Base-by-base conservation (phyloP, 345 rosid species). In the Populus alba region DNA sequence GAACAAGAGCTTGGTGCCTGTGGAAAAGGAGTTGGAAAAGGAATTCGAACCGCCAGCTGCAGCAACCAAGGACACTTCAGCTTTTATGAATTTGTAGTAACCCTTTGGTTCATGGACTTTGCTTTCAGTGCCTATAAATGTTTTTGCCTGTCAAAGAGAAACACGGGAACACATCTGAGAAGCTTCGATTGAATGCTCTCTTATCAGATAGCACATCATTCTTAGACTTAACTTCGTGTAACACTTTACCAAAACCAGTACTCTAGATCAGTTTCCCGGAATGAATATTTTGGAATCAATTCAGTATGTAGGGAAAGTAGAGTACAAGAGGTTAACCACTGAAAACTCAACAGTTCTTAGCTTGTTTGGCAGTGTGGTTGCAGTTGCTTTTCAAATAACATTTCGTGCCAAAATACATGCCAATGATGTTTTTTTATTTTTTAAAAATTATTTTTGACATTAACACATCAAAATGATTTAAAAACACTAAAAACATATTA, bases 91-190 rank as follows among this genome's bases (percentile, higher is more conserved):
- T 71, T 7, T 37, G 70, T 35, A 67, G n/a, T 72, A 49, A 39
- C 79, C 9, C 16, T 22, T 18, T 3, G 22, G 47, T 33, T 35
- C 43, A 7, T 18, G 62, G 8, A 15, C 13, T 65, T 39, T 12
- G 45, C 43, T 33, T 80, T 61, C 38, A 45, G 53, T 16, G 66
- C 49, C 27, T 38, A 55, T 31, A 25, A 39, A 45, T 47, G 80
- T 47, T 25, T 88, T 78, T 77, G 79, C 91, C 92, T 89, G 90
- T 65, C 51, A 68, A 85, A 55, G 53, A 51, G 49, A 81, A 84
- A 80, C 77, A 66, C 8, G 31, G 71, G 63, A 53, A 62, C 62
- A 55, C 66, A 33, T 22, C 55, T 75, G 35, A 80, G 78, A 79
- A 31, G 77, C 66, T 66, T 43, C 20, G 9, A 69, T 23, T 20